phyloP scores from a whole-genome alignment of 257 asterid species.

The Capsicum pubescens region DNA sequence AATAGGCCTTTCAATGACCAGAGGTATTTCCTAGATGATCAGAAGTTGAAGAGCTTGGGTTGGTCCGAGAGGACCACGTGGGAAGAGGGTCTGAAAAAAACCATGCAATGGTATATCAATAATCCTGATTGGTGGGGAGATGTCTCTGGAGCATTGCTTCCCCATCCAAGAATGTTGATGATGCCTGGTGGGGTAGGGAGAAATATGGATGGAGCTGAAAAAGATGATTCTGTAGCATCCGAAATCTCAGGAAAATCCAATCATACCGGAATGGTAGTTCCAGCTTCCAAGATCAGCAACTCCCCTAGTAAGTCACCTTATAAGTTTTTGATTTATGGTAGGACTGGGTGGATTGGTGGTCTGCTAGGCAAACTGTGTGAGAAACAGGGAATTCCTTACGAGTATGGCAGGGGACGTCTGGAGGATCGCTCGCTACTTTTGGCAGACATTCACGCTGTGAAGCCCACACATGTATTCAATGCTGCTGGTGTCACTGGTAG shows the following conservation, averaged over 20 bases:
- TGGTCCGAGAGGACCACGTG: slow-evolving; percentile 87
- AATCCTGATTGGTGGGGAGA: slow-evolving; percentile 99
- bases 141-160: slow-evolving; percentile 94
- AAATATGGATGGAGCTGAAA: slow-evolving; percentile 70
- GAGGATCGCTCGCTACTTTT: slow-evolving; percentile 68
- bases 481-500: slow-evolving; percentile 99
- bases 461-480: slow-evolving; percentile 92
- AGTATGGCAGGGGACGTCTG: slow-evolving; percentile 90
- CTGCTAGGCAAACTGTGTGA: slow-evolving; percentile 89
- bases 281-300: slow-evolving; percentile 49
- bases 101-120: slow-evolving; percentile 82
- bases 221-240: slow-evolving; percentile 58
- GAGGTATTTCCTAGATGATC: slow-evolving; percentile 94
- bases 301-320: slow-evolving; percentile 55
- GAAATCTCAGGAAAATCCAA: slow-evolving; percentile 51
- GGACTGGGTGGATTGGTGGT: slow-evolving; percentile 96
- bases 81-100: slow-evolving; percentile 92
- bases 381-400: slow-evolving; percentile 82
- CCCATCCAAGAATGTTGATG: slow-evolving; percentile 97
- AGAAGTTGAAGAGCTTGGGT: slow-evolving; percentile 81
- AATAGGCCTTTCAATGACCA: slow-evolving; percentile 98
- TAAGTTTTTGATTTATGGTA: slow-evolving; percentile 93
- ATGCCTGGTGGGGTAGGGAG: slow-evolving; percentile 91
- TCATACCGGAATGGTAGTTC: slow-evolving; percentile 57
- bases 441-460: slow-evolving; percentile 64